Base-by-base conservation (phyloP, 306 rosid species). In the Macrotyloma uniflorum region DNA sequence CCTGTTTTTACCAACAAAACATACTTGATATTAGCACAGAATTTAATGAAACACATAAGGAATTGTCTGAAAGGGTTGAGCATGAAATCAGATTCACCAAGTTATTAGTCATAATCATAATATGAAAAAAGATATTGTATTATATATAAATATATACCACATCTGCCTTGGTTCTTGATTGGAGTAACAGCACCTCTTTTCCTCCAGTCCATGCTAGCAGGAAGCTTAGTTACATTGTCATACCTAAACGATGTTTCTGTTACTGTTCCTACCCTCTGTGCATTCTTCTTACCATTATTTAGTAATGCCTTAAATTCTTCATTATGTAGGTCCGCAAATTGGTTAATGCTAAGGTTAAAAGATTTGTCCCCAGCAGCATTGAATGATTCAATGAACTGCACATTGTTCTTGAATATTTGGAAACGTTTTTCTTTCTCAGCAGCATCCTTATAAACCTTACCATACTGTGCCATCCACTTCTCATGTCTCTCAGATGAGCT, bases 311-410 rank as follows among this genome's bases (percentile, higher is more conserved):
- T 11, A 20, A 83, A 86, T 40, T 86, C 87, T 30, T 83, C 76
- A 8, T 68, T 33, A 6, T 40, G 81, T 32, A 55, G 46, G 32
- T 86, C 83, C 0, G 85, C 40, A 46, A 76, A 80, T 10, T 36
- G 14, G 11, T 83, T 77, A 24, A 74, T 23, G 71, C 82, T 47
- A 19, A 86, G 54, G 68, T 76, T 80, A 85, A 65, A 86, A 19
- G 83, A 40, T 6, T 50, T 66, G 54, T 86, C 49, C 32, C 61
- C 67, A 18, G 73, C 63, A 5, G 38, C 58, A 58, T 85, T 85
- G 74, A 75, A 75, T 3, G 78, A 69, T 20, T 82, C 80, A 13
- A 79, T 66, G 38, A 33, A 86, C 8, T 82, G 24, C 7, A 53
- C 22, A 18, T 82, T 86, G 8, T 64, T 23, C 20, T 45, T 70